Conservation (phyloP, 176 grass and related monocot genomes). For the Carex pumila region DNA sequence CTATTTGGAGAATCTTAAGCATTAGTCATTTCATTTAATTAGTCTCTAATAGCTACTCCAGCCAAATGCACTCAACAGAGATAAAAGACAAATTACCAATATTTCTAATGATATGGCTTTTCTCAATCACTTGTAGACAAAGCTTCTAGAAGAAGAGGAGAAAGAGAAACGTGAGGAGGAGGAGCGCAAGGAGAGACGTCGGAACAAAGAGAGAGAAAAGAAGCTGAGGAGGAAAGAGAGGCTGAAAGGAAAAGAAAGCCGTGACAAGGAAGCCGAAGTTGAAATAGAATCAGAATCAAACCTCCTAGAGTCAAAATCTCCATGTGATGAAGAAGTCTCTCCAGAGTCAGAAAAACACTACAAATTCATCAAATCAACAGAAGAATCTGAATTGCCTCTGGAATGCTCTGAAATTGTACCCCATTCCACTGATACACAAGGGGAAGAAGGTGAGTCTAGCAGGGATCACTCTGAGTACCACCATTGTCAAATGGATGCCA, state of each 20-base stretch:
- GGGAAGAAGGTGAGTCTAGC: conserved; percentile 11
- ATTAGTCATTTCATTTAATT: neutral
- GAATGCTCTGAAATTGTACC: conserved; percentile 8
- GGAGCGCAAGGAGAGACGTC: conserved; percentile 78
- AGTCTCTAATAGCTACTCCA: neutral
- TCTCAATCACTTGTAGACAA: conserved; percentile 40
- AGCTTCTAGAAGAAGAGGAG: conserved; percentile 96
- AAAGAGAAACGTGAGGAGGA: conserved; percentile 88
- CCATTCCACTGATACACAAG: neutral
- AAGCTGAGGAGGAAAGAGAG: conserved; percentile 92
- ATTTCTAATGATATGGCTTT: conserved; percentile 14
- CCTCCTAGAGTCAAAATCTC: neutral
- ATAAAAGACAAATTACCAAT: neutral
- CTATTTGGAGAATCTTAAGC: neutral
- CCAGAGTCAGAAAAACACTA: neutral
- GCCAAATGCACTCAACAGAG: neutral
- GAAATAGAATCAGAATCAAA: conserved; percentile 33
- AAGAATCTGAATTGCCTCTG: conserved; percentile 4
- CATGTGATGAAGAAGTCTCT: conserved; percentile 8
- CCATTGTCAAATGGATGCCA: conserved; percentile 25
- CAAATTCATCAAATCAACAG: neutral
- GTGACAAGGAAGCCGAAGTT: conserved; percentile 40
- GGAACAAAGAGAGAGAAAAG: conserved; percentile 87
- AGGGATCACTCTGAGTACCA: conserved; percentile 10
- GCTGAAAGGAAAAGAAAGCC: conserved; percentile 75